Percentiles rank a stretch among this genome's conserved stretches.
Evolutionary conservation across 257 asterid species (phyloP).

Genomic region (Lycium barbarum): DNA sequence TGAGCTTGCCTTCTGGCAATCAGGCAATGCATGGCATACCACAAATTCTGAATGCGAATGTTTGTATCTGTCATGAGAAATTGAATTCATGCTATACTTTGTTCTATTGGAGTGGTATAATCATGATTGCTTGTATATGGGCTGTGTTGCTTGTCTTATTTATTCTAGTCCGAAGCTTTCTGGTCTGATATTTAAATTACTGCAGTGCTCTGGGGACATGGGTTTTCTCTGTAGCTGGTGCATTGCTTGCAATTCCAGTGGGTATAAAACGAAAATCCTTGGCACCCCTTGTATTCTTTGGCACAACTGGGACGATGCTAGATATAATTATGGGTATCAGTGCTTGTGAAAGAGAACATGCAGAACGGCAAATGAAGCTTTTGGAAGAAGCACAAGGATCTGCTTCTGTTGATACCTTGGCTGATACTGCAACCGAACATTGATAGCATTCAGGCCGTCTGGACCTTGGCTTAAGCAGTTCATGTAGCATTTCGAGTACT

Average conservation of each 20-base stretch:
- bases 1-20: constrained; percentile 1
- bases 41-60: not conserved
- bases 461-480: constrained; percentile 16
- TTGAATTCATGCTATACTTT: constrained; percentile 2
- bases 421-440: constrained; percentile 47
- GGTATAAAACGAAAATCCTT: constrained; percentile 87
- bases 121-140: not conserved
- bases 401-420: constrained; percentile 30
- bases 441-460: constrained; percentile 30
- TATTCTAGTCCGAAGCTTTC: not conserved
- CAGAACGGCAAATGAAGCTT: constrained; percentile 83
- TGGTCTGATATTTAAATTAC: constrained; percentile 2
- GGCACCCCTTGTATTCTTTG: constrained; percentile 92
- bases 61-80: not conserved
- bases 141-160: not conserved
- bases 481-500: constrained; percentile 20
- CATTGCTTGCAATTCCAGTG: constrained; percentile 89
- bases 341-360: constrained; percentile 94
- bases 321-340: constrained; percentile 90
- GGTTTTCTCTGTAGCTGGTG: constrained; percentile 95
- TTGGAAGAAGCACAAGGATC: constrained; percentile 70
- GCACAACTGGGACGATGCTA: constrained; percentile 97
- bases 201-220: constrained; percentile 94
- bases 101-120: not conserved
- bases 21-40: not conserved